Evolutionary conservation across 768 basidiomycete genomes (phyloP).

Genomic region (Floccularia luteovirens): DNA sequence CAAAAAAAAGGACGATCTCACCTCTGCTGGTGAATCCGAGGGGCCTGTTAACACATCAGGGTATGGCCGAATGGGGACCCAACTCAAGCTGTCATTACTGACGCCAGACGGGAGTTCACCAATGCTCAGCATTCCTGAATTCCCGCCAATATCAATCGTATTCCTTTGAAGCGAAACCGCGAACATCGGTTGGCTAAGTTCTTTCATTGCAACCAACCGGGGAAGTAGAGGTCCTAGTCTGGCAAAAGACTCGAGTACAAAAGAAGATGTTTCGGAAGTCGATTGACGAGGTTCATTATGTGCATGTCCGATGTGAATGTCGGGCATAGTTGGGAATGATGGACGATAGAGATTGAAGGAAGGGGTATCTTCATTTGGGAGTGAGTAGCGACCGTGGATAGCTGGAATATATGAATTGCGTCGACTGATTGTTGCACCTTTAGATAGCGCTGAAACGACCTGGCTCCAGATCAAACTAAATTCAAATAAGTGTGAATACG

Average conservation of each 20-base stretch:
- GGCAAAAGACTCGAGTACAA: conserved; percentile 29
- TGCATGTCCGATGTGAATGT: not conserved
- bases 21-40: conserved; percentile 52
- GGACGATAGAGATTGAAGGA: conserved; percentile 6
- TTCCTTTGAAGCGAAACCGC: conserved; percentile 63
- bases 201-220: conserved; percentile 31
- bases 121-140: conserved; percentile 55
- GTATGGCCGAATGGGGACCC: conserved; percentile 59
- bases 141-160: conserved; percentile 59
- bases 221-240: conserved; percentile 36
- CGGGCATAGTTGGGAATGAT: not conserved
- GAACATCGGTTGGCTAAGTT: conserved; percentile 38
- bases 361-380: too few relatives aligned
- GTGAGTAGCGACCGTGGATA: too few relatives aligned
- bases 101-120: conserved; percentile 56
- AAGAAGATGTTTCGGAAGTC: conserved; percentile 5
- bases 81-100: conserved; percentile 42
- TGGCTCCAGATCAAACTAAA: conserved; percentile 39
- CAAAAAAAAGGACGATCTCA: conserved; percentile 14
- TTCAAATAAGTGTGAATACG: not conserved
- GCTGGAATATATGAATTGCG: too few relatives aligned
- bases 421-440: too few relatives aligned
- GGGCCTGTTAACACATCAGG: conserved; percentile 50
- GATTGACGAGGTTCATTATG: conserved; percentile 9
- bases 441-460: conserved; percentile 27